Conservation (phyloP, 2,329 filamentous ascomycete species). For the Alternaria viburni region DNA sequence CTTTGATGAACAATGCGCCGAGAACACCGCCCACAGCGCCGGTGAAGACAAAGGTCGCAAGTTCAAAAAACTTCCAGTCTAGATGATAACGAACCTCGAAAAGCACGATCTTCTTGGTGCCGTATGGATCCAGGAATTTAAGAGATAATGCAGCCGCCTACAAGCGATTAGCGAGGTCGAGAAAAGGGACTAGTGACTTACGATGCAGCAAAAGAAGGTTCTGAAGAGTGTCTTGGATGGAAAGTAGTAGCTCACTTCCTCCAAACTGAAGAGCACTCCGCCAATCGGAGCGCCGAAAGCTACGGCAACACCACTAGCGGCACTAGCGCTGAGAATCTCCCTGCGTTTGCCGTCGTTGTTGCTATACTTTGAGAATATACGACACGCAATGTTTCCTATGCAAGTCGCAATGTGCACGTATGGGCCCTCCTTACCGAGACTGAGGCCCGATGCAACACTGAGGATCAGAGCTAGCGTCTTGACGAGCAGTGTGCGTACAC, state of each 20-base stretch:
- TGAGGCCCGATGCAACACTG: slow-evolving; percentile 90
- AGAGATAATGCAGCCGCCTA: slow-evolving; percentile 79
- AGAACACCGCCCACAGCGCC: slow-evolving; percentile 83
- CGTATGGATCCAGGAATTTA: slow-evolving; percentile 95
- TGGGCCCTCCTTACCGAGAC: slow-evolving; percentile 91
- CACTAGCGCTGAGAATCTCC: slow-evolving; percentile 91
- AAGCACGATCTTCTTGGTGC: slow-evolving; percentile 93
- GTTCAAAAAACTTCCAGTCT: slow-evolving; percentile 94
- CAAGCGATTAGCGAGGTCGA: slow-evolving; percentile 11
- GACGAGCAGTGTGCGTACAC: slow-evolving; percentile 82
- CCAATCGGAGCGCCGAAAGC: slow-evolving; percentile 91
- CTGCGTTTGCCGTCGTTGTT: slow-evolving; percentile 91
- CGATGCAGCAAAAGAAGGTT: slow-evolving; percentile 98
- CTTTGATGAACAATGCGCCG: slow-evolving; percentile 96
- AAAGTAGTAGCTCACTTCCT: slow-evolving; percentile 98
- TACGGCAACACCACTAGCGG: slow-evolving; percentile 89
- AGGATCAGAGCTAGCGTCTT: slow-evolving; percentile 85
- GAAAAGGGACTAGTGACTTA: slow-evolving; percentile 44
- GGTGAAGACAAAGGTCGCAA: slow-evolving; percentile 82
- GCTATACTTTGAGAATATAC: slow-evolving; percentile 93
- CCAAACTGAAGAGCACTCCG: slow-evolving; percentile 88
- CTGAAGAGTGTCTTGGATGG: slow-evolving; percentile 96
- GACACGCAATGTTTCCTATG: slow-evolving; percentile 92
- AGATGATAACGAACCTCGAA: slow-evolving; percentile 90
- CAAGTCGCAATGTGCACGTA: slow-evolving; percentile 98